Evolutionary conservation across 2,329 filamentous ascomycete species (phyloP).

Genomic region (Cercospora zeae-maydis): DNA sequence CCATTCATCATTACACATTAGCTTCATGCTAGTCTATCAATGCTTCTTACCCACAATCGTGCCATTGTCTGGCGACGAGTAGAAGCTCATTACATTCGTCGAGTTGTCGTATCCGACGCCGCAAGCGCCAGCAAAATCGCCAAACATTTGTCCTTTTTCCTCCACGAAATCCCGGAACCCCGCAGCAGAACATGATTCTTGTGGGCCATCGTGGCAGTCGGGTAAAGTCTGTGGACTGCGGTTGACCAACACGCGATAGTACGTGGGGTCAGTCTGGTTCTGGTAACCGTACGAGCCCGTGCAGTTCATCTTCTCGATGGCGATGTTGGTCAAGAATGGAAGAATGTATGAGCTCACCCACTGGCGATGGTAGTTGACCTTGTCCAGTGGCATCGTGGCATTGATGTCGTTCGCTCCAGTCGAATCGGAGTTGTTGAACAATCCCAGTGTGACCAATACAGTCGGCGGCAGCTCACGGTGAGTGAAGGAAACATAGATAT

Average conservation of each 20-base stretch:
- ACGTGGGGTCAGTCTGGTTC: conserved; percentile 40
- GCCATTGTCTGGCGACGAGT: conserved; percentile 24
- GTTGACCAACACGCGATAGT: conserved; percentile 52
- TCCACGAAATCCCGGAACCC: conserved; percentile 45
- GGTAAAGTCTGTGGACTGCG: conserved; percentile 49
- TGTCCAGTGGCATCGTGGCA: conserved; percentile 61
- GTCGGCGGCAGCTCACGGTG: conserved; percentile 66
- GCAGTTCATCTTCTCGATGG: conserved; percentile 63
- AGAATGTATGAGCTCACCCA: conserved; percentile 63
- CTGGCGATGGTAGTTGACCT: conserved; percentile 60
- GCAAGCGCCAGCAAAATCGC: conserved; percentile 44
- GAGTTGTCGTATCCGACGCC: conserved; percentile 44
- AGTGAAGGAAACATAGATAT: conserved; percentile 65
- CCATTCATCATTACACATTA: conserved; percentile 14
- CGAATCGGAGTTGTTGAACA: conserved; percentile 65
- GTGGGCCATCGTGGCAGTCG: conserved; percentile 49
- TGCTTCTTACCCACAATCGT: conserved; percentile 24
- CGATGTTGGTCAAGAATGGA: conserved; percentile 64
- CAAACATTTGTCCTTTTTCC: conserved; percentile 43
- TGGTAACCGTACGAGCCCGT: conserved; percentile 53
- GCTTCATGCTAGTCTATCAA: not conserved
- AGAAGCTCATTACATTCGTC: conserved; percentile 38
- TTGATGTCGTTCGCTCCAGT: conserved; percentile 54
- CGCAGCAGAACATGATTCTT: conserved; percentile 48
- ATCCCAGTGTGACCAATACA: conserved; percentile 62